These are phyloP conservation scores for Termitomyces sp. DNA, from an alignment of 768 basidiomycete genomes.

Conservation along the genomic window DNA sequence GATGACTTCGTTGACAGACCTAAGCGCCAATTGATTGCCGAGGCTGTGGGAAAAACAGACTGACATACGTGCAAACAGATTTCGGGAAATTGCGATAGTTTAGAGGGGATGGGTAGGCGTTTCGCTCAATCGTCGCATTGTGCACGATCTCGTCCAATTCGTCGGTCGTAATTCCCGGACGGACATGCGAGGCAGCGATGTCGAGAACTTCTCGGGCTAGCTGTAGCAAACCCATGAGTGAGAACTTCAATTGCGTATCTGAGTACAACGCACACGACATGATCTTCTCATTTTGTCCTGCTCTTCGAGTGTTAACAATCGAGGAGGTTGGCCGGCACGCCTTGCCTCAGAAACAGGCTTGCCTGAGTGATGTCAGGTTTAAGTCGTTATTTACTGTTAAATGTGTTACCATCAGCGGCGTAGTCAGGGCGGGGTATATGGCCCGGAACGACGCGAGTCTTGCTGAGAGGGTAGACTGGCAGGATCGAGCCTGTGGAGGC, in stretches of 20 bases:
- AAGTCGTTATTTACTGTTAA: conserved; percentile 10
- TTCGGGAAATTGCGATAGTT: conserved; percentile 92
- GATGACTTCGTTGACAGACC: conserved; percentile 91
- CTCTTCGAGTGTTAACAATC: conserved; percentile 63
- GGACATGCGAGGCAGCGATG: conserved; percentile 76
- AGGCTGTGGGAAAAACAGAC: neutral
- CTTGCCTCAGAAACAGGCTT: conserved; percentile 54
- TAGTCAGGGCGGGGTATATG: conserved; percentile 90
- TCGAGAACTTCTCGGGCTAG: conserved; percentile 91
- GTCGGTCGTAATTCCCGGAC: conserved; percentile 93
- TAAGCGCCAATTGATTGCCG: conserved; percentile 18
- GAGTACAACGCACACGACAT: conserved; percentile 59
- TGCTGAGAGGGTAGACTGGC: conserved; percentile 85
- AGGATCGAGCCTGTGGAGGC: conserved; percentile 74
- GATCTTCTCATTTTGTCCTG: conserved; percentile 86
- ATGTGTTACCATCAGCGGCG: conserved; percentile 44
- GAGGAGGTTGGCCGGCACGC: conserved; percentile 53
- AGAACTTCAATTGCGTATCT: neutral
- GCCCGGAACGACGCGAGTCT: conserved; percentile 68
- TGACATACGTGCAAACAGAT: conserved; percentile 91
- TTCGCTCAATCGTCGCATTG: conserved; percentile 82
- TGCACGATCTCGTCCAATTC: conserved; percentile 93
- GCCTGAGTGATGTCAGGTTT: conserved; percentile 31
- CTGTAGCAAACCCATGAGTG: conserved; percentile 32
- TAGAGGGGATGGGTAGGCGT: conserved; percentile 90